Conservation (phyloP, 805 yeast species). For the Candida tallmaniae region DNA sequence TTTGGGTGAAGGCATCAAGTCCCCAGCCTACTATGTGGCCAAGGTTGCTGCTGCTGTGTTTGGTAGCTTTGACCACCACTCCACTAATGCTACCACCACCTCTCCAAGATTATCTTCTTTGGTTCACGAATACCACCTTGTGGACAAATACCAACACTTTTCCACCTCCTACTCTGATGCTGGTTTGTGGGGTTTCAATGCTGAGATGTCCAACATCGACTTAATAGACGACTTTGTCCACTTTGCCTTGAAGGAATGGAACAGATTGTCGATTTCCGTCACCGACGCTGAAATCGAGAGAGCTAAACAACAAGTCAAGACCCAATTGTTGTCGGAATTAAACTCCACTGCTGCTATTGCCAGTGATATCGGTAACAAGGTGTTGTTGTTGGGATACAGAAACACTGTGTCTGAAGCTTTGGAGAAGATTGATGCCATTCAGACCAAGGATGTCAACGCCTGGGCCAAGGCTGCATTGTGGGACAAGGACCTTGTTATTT, state of each 20-base stretch:
- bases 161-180: slow-evolving; percentile 68
- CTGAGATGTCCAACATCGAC: slow-evolving; percentile 55
- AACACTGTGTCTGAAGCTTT: slow-evolving; percentile 56
- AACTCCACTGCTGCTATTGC: slow-evolving; percentile 49
- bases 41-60: slow-evolving; percentile 65
- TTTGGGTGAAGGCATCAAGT: slow-evolving; percentile 59
- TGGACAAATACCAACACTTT: slow-evolving; percentile 69
- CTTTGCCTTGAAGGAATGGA: slow-evolving; percentile 83
- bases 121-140: slow-evolving; percentile 67
- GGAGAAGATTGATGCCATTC: slow-evolving; percentile 59
- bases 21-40: slow-evolving; percentile 66
- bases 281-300: slow-evolving; percentile 74
- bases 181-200: slow-evolving; percentile 81
- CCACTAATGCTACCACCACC: slow-evolving; percentile 46
- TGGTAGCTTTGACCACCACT: slow-evolving; percentile 50
- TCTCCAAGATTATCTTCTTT: slow-evolving; percentile 69
- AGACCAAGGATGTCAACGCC: slow-evolving; percentile 53
- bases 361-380: slow-evolving; percentile 54
- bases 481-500: slow-evolving; percentile 79
- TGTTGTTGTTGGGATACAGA: slow-evolving; percentile 59
- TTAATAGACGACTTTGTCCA: slow-evolving; percentile 74
- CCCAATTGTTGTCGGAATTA: slow-evolving; percentile 50
- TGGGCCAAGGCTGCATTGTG: slow-evolving; percentile 77
- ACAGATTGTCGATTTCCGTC: slow-evolving; percentile 71
- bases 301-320: slow-evolving; percentile 69